Percentiles rank a stretch among this genome's conserved stretches.
Evolutionary conservation across 2,329 filamentous ascomycete genomes (phyloP).

Genomic region (Alternaria metachromatica): DNA sequence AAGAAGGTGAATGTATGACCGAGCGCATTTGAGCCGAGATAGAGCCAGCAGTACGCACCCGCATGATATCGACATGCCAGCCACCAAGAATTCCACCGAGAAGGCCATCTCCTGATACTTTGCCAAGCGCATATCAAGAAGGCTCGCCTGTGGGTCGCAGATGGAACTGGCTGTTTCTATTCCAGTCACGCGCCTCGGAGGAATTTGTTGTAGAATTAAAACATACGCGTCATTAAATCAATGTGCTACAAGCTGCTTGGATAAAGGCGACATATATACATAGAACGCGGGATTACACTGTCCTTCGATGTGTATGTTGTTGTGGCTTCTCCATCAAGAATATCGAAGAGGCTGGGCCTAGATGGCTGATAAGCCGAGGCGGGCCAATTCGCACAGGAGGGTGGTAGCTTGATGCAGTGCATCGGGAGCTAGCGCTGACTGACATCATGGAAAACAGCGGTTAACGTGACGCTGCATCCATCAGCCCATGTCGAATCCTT

Average conservation of each 20-base stretch:
- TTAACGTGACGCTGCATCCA: slow-evolving; percentile 36
- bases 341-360: slow-evolving; percentile 13
- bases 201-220: background rate
- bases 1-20: background rate
- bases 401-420: slow-evolving; percentile 19
- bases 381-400: slow-evolving; percentile 20
- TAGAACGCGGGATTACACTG: background rate
- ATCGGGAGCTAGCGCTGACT: slow-evolving; percentile 32
- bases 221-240: background rate
- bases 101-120: background rate
- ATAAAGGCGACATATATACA: background rate
- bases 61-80: background rate
- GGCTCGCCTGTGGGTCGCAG: background rate
- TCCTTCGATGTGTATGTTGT: background rate
- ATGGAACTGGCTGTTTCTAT: background rate
- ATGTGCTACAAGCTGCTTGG: background rate
- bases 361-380: slow-evolving; percentile 25
- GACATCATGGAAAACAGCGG: slow-evolving; percentile 37
- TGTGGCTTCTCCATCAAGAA: background rate
- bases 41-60: slow-evolving; percentile 1
- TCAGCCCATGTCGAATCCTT: slow-evolving; percentile 47
- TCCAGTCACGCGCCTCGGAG: background rate
- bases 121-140: background rate
- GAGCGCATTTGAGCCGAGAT: slow-evolving; percentile 1
- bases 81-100: background rate